A percentile compares a stretch with the other conserved stretches of the same genome.
Evolutionary conservation across 2,329 filamentous ascomycete species (phyloP).

Genomic region (Ophiosphaerella korrae): DNA sequence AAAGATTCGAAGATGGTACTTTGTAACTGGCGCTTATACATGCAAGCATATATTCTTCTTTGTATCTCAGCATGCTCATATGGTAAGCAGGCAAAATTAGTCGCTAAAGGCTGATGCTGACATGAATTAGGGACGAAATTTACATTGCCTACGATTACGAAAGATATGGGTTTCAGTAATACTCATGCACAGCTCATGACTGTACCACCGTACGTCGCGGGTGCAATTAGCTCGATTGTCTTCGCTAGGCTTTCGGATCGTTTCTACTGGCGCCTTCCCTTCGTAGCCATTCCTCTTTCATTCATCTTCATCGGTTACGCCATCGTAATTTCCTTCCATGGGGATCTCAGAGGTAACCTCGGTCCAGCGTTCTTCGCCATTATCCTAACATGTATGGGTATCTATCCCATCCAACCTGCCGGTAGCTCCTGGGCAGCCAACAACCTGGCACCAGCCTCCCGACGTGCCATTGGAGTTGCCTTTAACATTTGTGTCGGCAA

Average conservation of each 20-base stretch:
- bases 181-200: conserved; percentile 39
- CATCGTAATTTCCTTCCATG: conserved; percentile 49
- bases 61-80: conserved; percentile 34
- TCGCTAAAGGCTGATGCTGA: not conserved
- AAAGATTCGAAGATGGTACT: conserved; percentile 32
- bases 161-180: conserved; percentile 35
- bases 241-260: conserved; percentile 31
- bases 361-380: conserved; percentile 53
- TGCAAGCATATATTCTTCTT: conserved; percentile 36
- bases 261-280: conserved; percentile 33
- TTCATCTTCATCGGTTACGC: conserved; percentile 38
- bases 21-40: conserved; percentile 35
- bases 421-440: conserved; percentile 38
- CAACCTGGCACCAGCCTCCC: conserved; percentile 35
- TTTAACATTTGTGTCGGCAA: conserved; percentile 38
- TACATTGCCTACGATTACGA: conserved; percentile 32
- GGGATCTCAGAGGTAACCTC: conserved; percentile 48
- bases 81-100: conserved; percentile 10
- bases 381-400: conserved; percentile 50
- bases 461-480: conserved; percentile 38
- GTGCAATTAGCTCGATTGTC: conserved; percentile 29
- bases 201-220: conserved; percentile 33
- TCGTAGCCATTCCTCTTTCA: conserved; percentile 38
- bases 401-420: conserved; percentile 41
- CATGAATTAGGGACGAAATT: conserved; percentile 30